A percentile compares a stretch with the other conserved stretches of the same genome.
Conservation (phyloP, 1,139 yeast species). For the Kodamaea suecica region DNA sequence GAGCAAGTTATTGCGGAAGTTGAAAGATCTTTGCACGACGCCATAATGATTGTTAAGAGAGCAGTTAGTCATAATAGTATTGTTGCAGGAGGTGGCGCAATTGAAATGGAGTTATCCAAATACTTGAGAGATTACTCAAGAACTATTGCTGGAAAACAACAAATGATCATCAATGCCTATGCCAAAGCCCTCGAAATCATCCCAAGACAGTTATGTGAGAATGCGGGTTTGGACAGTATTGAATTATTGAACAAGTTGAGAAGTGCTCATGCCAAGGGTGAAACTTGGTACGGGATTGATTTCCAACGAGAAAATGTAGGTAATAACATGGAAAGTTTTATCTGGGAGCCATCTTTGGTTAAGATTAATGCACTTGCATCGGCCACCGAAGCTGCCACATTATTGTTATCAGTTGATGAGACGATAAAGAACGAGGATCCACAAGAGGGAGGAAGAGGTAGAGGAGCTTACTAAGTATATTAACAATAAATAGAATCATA, state of each 20-base stretch:
- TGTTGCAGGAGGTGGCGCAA: slow-evolving; percentile 99
- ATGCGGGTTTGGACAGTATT: slow-evolving; percentile 96
- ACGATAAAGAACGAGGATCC: slow-evolving; percentile 81
- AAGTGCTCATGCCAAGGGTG: slow-evolving; percentile 93
- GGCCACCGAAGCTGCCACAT: slow-evolving; percentile 96
- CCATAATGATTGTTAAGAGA: slow-evolving; percentile 96
- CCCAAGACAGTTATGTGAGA: slow-evolving; percentile 96
- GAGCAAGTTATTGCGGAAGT: slow-evolving; percentile 98
- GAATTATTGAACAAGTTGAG: slow-evolving; percentile 87
- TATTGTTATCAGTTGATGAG: slow-evolving; percentile 91
- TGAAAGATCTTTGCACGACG: slow-evolving; percentile 95
- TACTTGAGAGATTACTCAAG: slow-evolving; percentile 83
- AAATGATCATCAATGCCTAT: slow-evolving; percentile 82
- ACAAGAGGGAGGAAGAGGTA: slow-evolving; percentile 58
- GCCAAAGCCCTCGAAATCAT: slow-evolving; percentile 94
- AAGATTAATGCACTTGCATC: slow-evolving; percentile 90
- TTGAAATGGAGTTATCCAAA: slow-evolving; percentile 94
- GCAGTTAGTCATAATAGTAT: slow-evolving; percentile 82
- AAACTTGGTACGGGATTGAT: slow-evolving; percentile 88
- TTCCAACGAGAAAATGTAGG: slow-evolving; percentile 81
- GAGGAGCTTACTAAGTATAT: slow-evolving; percentile 44
- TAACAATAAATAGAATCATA: not conserved
- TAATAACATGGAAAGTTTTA: slow-evolving; percentile 79
- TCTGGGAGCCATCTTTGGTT: slow-evolving; percentile 97
- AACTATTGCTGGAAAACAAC: slow-evolving; percentile 93